phyloP scores from a whole-genome alignment of 257 asterid genomes.

The Asclepias syriaca region DNA sequence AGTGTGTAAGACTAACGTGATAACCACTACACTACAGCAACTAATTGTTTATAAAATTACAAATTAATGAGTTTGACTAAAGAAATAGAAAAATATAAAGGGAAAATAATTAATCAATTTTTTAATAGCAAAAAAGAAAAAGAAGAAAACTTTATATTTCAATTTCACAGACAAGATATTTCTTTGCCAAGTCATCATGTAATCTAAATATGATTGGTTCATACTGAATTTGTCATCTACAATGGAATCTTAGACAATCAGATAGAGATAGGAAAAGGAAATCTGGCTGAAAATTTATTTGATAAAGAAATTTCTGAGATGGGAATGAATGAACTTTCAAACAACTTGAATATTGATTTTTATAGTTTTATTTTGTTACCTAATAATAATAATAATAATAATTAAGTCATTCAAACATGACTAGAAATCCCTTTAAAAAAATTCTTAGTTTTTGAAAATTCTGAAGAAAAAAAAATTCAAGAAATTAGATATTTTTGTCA shows the following conservation, averaged over 20 bases:
- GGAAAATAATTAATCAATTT: too few relatives aligned
- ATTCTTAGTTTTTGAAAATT: too few relatives aligned
- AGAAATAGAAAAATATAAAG: too few relatives aligned
- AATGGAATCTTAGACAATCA: not conserved
- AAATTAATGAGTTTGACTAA: too few relatives aligned
- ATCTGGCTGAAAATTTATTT: not conserved
- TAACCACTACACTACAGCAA: constrained; percentile 35
- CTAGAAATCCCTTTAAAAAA: not conserved
- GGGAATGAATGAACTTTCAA: not conserved
- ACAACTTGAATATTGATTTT: not conserved
- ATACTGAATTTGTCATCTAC: not conserved
- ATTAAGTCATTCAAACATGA: not conserved
- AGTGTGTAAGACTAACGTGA: constrained; percentile 76
- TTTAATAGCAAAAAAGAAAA: too few relatives aligned
- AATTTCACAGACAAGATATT: not conserved
- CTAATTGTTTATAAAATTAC: not conserved
- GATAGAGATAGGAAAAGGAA: not conserved
- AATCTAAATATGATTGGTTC: not conserved
- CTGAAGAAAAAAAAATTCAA: too few relatives aligned
- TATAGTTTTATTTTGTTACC: too few relatives aligned
- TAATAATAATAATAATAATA: too few relatives aligned
- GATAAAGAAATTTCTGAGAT: not conserved
- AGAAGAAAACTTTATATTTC: not conserved
- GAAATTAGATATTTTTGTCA: too few relatives aligned
- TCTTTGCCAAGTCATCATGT: not conserved